These are phyloP conservation scores for Tylopilus subfusipes DNA, from an alignment of 768 basidiomycete species.

Conservation along the genomic window DNA sequence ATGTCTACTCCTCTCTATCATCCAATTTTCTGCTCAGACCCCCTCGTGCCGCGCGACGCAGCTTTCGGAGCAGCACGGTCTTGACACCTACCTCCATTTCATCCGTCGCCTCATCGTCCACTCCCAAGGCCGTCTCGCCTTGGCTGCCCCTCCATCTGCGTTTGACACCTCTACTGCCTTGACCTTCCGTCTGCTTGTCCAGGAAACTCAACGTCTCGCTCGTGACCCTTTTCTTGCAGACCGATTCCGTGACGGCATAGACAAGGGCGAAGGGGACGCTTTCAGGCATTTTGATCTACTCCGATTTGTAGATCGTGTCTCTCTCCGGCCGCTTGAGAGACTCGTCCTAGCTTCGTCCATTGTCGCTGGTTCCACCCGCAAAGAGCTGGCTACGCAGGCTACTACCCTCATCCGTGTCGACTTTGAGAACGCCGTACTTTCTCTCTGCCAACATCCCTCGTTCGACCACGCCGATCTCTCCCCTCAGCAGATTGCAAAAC, in stretches of 20 bases:
- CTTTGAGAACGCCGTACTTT: slow-evolving; percentile 74
- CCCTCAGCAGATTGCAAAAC: slow-evolving; percentile 69
- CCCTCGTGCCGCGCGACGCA: slow-evolving; percentile 35
- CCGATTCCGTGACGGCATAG: slow-evolving; percentile 85
- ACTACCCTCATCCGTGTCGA: slow-evolving; percentile 66
- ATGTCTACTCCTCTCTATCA: slow-evolving; percentile 34
- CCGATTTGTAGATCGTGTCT: slow-evolving; percentile 79
- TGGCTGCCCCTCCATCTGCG: slow-evolving; percentile 55
- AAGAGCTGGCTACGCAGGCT: slow-evolving; percentile 60
- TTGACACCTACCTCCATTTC: slow-evolving; percentile 97
- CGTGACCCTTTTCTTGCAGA: slow-evolving; percentile 89
- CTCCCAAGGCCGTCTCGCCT: slow-evolving; percentile 67
- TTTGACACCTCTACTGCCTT: slow-evolving; percentile 75
- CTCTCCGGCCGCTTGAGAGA: slow-evolving; percentile 74
- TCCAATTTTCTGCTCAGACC: slow-evolving; percentile 1
- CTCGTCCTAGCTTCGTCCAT: slow-evolving; percentile 76
- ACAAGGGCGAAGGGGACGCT: slow-evolving; percentile 81
- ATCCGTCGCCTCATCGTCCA: slow-evolving; percentile 93
- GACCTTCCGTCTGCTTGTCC: slow-evolving; percentile 80
- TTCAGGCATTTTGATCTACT: slow-evolving; percentile 82
- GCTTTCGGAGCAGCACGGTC: slow-evolving; percentile 95
- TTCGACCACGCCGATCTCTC: slow-evolving; percentile 81
- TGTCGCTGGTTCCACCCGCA: slow-evolving; percentile 56
- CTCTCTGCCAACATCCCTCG: slow-evolving; percentile 74
- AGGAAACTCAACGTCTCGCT: slow-evolving; percentile 85